Conservation (phyloP, 352 stramenopile genomes). For the Peronospora belbahrii region DNA sequence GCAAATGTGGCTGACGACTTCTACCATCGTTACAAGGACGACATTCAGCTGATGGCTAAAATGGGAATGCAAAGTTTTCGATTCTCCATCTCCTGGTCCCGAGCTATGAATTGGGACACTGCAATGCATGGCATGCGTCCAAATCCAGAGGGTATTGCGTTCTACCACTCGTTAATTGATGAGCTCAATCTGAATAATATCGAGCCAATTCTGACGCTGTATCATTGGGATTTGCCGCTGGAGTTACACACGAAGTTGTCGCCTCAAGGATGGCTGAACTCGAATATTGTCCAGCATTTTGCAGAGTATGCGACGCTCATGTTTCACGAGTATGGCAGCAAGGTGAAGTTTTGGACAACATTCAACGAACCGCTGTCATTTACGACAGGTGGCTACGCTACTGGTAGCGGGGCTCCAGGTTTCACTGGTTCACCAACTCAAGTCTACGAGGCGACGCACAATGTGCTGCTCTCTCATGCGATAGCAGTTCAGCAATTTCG, state of each 20-base stretch:
- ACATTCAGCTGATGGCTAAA: conserved; percentile 88
- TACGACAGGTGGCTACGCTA: conserved; percentile 34
- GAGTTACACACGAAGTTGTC: conserved; percentile 63
- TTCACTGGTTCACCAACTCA: conserved; percentile 29
- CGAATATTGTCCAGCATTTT: conserved; percentile 52
- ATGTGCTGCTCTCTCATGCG: conserved; percentile 87
- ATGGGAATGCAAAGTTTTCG: conserved; percentile 89
- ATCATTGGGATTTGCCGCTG: conserved; percentile 92
- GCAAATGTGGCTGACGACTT: conserved; percentile 90
- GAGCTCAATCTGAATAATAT: conserved; percentile 67
- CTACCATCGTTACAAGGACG: conserved; percentile 84
- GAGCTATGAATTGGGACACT: conserved; percentile 78
- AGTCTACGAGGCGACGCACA: conserved; percentile 57
- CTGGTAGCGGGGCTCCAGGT: conserved; percentile 38
- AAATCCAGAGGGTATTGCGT: conserved; percentile 81
- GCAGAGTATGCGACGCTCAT: conserved; percentile 79
- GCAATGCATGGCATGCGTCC: conserved; percentile 32
- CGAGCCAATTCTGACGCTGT: conserved; percentile 87
- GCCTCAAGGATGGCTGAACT: conserved; percentile 43
- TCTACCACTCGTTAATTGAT: conserved; percentile 91
- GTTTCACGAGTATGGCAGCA: conserved; percentile 86
- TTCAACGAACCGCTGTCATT: conserved; percentile 91
- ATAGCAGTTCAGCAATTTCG: conserved; percentile 77
- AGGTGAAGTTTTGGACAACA: conserved; percentile 90
- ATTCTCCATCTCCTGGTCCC: conserved; percentile 90